Evolutionary conservation across 306 rosid species (phyloP), one percentile per base, ranked within the genome.

Genomic region (Begonia loranthoides): DNA sequence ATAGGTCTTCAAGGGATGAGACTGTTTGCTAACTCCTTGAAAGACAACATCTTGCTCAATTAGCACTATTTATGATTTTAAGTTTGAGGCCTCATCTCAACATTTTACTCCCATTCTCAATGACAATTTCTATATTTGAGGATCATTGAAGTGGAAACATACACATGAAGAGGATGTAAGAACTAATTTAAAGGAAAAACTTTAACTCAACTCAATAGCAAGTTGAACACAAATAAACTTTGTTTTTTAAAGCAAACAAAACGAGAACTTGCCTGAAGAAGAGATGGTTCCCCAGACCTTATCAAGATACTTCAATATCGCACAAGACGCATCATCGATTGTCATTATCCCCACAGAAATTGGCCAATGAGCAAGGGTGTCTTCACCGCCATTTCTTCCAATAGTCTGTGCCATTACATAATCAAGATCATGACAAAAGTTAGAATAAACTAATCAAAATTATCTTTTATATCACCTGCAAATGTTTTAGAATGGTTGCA

Each of bases 281-380:
- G 97, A 82, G 66, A 89, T 76, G 62, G 85, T 75, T 55, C 68
- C 75, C 97, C 97, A 89, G 57, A 72, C 67, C 67, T 82, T 86
- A 62, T 79, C 90, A 48, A 89, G 73, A 75, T 82, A 85, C 73
- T 76, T 82, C 60, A 89, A 72, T 71, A 89, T 84, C 70, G 82
- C 87, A 65, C 90, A 77, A 68, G 85, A 77, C 72, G 94, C 84
- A 64, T 89, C 78, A 57, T 82, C 93, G 67, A 89, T 76, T 78
- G 80, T 76, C 79, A 72, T 68, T 65, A 82, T 68, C 67, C 90
- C 87, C 51, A 86, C 69, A 34, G 82, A 74, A 71, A 81, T 64
- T 15, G 97, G 94, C 97, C 97, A 89, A 61, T 89, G 97, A 72
- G 97, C 74, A 68, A 89, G 95, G 50, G 94, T 85, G 65, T 89